These are phyloP conservation scores for Zymoseptoria crescenta DNA, from an alignment of 2,329 filamentous ascomycete species.

Conservation along the genomic window DNA sequence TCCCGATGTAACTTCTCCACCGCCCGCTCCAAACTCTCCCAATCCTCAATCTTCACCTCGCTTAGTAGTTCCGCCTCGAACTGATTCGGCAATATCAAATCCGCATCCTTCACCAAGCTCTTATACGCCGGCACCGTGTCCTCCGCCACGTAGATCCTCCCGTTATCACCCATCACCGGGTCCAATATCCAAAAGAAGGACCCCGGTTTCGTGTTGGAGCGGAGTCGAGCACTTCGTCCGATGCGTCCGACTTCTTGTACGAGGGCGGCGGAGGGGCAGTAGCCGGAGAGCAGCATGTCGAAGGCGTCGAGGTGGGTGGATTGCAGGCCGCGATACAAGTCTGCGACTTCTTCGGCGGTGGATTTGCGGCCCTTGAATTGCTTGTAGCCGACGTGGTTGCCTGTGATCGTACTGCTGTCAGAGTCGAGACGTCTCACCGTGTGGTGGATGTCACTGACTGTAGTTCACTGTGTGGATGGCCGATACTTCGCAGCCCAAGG, in stretches of 20 bases:
- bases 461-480: slow-evolving; percentile 96
- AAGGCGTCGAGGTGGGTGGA: slow-evolving; percentile 81
- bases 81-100: slow-evolving; percentile 90
- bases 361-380: slow-evolving; percentile 81
- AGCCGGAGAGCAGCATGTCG: slow-evolving; percentile 90
- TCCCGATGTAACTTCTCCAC: slow-evolving; percentile 66
- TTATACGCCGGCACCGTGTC: slow-evolving; percentile 91
- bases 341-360: slow-evolving; percentile 71
- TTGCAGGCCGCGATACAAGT: slow-evolving; percentile 76
- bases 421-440: no score
- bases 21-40: slow-evolving; percentile 63
- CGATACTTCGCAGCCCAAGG: slow-evolving; percentile 85
- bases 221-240: slow-evolving; percentile 67
- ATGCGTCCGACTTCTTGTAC: slow-evolving; percentile 81
- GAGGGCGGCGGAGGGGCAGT: slow-evolving; percentile 78
- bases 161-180: slow-evolving; percentile 97
- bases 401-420: slow-evolving; percentile 40
- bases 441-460: slow-evolving; percentile 52
- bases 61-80: slow-evolving; percentile 94
- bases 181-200: slow-evolving; percentile 96
- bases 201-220: slow-evolving; percentile 55
- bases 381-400: slow-evolving; percentile 89
- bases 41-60: slow-evolving; percentile 71
- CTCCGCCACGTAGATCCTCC: slow-evolving; percentile 79
- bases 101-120: slow-evolving; percentile 67